These are phyloP conservation scores for Penstemon eatonii DNA, from an alignment of 257 asterid genomes.

Conservation along the genomic window DNA sequence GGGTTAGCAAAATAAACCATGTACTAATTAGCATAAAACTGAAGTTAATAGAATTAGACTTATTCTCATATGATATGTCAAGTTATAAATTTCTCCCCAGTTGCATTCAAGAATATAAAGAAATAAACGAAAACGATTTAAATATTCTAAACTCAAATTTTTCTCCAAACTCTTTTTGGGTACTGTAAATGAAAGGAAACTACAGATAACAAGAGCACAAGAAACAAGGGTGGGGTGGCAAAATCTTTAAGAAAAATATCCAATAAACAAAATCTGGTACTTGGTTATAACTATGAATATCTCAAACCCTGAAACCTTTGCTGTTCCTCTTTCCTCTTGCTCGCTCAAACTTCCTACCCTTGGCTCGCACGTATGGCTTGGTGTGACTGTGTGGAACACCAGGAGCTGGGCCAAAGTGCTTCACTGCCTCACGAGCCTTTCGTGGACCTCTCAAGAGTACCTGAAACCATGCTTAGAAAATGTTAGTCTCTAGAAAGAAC, in stretches of 20 bases:
- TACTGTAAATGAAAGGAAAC: neutral
- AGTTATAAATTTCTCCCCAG: no score
- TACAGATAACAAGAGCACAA: constrained; percentile 26
- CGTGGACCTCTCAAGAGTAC: constrained; percentile 82
- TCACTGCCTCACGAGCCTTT: constrained; percentile 93
- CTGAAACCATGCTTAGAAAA: constrained; percentile 33
- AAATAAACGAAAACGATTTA: no score
- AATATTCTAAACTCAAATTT: no score
- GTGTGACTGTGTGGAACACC: constrained; percentile 99
- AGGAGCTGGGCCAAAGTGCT: constrained; percentile 99
- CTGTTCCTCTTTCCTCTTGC: constrained; percentile 89
- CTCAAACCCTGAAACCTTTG: constrained; percentile 76
- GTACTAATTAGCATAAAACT: no score
- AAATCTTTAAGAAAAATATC: constrained; percentile 20
- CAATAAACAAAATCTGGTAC: constrained; percentile 24
- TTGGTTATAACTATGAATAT: neutral
- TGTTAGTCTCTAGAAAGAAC: neutral
- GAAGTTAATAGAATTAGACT: no score
- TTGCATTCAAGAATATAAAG: no score
- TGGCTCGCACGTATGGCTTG: constrained; percentile 86
- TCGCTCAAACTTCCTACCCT: constrained; percentile 90
- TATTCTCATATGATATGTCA: no score
- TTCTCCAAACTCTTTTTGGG: no score
- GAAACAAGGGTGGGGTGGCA: neutral
- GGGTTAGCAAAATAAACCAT: no score